Percentiles rank a stretch among this genome's conserved stretches.
phyloP scores from a whole-genome alignment of 2,329 filamentous ascomycete genomes.

The Blastomyces silverae region DNA sequence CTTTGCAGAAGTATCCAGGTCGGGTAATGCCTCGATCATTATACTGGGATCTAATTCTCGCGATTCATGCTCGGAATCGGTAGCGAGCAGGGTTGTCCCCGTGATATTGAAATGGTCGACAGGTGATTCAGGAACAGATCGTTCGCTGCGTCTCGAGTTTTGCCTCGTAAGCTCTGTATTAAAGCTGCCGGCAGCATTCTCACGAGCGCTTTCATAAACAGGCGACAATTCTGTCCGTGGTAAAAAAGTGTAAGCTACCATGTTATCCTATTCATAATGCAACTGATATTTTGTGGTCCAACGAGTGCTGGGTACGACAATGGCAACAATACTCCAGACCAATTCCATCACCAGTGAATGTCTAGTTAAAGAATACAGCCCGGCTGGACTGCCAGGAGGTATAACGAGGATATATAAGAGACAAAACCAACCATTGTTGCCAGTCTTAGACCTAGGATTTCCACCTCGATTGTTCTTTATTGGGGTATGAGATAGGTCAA shows the following conservation, averaged over 20 bases:
- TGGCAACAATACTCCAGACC: not conserved
- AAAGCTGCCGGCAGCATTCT: not conserved
- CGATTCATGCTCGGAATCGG: constrained; percentile 16
- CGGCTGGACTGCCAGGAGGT: not conserved
- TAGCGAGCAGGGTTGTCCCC: constrained; percentile 17
- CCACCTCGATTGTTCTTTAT: not conserved
- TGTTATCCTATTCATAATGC: not conserved
- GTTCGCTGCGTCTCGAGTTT: constrained; percentile 13
- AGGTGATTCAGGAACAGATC: constrained; percentile 14
- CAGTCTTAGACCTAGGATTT: not conserved
- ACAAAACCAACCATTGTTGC: constrained; percentile 10
- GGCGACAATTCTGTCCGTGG: constrained; percentile 7
- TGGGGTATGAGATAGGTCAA: not conserved
- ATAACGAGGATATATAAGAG: not conserved
- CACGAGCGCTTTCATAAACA: not conserved
- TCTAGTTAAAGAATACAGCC: not conserved
- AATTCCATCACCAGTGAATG: not conserved
- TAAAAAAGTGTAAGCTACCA: not conserved
- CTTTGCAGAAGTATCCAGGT: constrained; percentile 16
- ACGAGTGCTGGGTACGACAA: not conserved
- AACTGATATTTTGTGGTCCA: not conserved
- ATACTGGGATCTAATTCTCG: constrained; percentile 15
- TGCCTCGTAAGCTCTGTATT: constrained; percentile 10
- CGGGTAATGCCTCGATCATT: constrained; percentile 19
- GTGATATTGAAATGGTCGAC: constrained; percentile 19